Evolutionary conservation across 2,329 filamentous ascomycete genomes (phyloP).

Genomic region (Cryphonectria parasitica): DNA sequence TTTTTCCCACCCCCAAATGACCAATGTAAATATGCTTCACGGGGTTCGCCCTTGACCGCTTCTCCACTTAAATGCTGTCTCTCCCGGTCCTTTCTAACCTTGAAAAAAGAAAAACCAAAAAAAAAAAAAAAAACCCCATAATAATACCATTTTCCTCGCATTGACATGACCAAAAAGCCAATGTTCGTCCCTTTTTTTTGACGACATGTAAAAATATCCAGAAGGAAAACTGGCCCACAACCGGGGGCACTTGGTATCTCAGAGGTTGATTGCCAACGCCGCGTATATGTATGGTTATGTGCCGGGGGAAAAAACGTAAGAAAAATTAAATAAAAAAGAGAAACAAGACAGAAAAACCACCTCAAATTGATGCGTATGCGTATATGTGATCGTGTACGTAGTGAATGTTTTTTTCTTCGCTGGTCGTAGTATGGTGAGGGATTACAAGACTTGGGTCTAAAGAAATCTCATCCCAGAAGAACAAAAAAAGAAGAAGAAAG

Average conservation of each 20-base stretch:
- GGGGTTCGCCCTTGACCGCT: background rate
- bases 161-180: slow-evolving; percentile 4
- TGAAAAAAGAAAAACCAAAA: background rate
- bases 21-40: background rate
- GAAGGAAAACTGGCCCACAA: slow-evolving; percentile 19
- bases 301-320: background rate
- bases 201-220: slow-evolving; percentile 24
- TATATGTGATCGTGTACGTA: slow-evolving; percentile 24
- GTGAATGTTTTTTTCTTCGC: background rate
- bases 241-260: slow-evolving; percentile 35
- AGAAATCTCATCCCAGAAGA: slow-evolving; percentile 13
- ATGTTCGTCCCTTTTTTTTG: slow-evolving; percentile 8
- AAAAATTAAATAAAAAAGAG: slow-evolving; percentile 4
- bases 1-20: background rate
- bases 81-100: background rate
- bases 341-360: slow-evolving; percentile 21
- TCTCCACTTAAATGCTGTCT: background rate
- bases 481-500: background rate
- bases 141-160: no score
- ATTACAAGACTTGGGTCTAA: slow-evolving; percentile 21
- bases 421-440: slow-evolving; percentile 15
- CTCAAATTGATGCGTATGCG: slow-evolving; percentile 22
- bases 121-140: no score
- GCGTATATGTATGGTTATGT: slow-evolving; percentile 17
- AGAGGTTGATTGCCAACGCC: slow-evolving; percentile 33